Evolutionary conservation across 2,329 filamentous ascomycete genomes (phyloP), one percentile per base, ranked within the genome.

Genomic region (Bisporella sp.): DNA sequence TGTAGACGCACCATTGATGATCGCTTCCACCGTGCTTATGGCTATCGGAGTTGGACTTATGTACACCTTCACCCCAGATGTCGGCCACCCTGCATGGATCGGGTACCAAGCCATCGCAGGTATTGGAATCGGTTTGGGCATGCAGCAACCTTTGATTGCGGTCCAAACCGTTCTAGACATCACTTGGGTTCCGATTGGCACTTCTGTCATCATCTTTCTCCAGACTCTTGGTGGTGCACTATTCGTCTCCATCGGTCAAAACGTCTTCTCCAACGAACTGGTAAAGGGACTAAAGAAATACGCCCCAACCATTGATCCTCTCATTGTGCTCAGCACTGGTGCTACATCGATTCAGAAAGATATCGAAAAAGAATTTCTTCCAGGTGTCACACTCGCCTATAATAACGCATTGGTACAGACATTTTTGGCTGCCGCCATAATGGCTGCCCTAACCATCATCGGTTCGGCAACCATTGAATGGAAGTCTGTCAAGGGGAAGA

Each of bases 191-290:
- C 73, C 77, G 1, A 76, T 71, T 1, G 79, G 78, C 21, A 71
- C 78, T 31, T 73, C 78, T 4, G 71, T 76, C 55, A 73, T 72
- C 51, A 75, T 81, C 58, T 82, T 81, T 55, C 64, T 70, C 6
- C 79, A 82, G 62, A 78, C 78, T 54, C 69, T 82, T 2, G 79
- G 78, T 11, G 77, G 77, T 39, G 76, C 79, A n/a, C 65, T 82
- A 9, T 81, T 81, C 57, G 74, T 80, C 1, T 72, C 76, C 1
- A 76, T 79, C 21, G 78, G 75, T 0, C 75, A 81, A 60, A 73
- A 74, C 1, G 71, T 79, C 31, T 63, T 64, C 47, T 54, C 54
- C 29, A 60, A 67, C 45, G 66, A 68, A 28, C 62, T 70, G 13
- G 62, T 67, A 7, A 12, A 66, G 64, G 56, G 31, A n/a, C 55